Evolutionary conservation across 2,329 filamentous ascomycete genomes (phyloP).

Genomic region (Claviceps sp.): DNA sequence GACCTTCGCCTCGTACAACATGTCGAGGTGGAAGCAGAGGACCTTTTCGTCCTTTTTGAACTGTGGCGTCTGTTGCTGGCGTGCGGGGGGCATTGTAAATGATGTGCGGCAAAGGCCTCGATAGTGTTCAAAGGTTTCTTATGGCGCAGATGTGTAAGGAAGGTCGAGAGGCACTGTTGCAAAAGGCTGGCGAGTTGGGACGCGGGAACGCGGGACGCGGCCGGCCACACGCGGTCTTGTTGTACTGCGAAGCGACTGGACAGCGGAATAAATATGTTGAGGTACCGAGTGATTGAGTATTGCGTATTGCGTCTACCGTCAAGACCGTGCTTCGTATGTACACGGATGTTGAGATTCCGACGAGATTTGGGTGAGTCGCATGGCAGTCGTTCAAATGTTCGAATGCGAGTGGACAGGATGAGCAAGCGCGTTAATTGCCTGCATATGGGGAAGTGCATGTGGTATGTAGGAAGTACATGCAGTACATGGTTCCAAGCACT

Average conservation of each 20-base stretch:
- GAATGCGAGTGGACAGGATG: not conserved
- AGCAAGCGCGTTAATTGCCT: slow-evolving; percentile 8
- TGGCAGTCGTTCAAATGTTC: not conserved
- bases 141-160: not conserved
- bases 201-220: not conserved
- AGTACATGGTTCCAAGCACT: not conserved
- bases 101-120: not conserved
- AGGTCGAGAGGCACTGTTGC: not conserved
- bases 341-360: not conserved
- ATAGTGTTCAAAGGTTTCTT: not conserved
- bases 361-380: not conserved
- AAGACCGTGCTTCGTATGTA: not conserved
- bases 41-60: slow-evolving; percentile 78
- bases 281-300: not conserved
- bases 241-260: not conserved
- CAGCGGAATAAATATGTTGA: not conserved
- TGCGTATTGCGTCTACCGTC: not conserved
- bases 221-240: not conserved
- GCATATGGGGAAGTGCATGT: slow-evolving; percentile 2
- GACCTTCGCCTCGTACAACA: slow-evolving; percentile 95
- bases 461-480: not conserved
- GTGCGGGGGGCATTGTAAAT: slow-evolving; percentile 27
- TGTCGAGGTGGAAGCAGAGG: slow-evolving; percentile 91
- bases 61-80: slow-evolving; percentile 30
- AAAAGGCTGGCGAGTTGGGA: not conserved